Evolutionary conservation across 139 green algal species (phyloP).

Genomic region (Pleodorina starrii): DNA sequence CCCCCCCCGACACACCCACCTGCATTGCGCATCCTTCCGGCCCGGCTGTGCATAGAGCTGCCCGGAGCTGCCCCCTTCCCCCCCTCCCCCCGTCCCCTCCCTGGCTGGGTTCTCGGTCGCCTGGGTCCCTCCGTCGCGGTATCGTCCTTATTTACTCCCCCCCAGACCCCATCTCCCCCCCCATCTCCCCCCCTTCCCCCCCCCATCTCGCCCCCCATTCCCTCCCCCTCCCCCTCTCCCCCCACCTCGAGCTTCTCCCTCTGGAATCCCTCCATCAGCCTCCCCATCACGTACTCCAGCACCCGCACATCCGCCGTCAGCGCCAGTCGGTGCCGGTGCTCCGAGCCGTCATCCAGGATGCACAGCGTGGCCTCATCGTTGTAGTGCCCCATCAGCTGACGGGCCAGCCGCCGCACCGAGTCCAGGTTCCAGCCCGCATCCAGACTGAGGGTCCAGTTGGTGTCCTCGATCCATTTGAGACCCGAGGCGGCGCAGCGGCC

Average conservation of each 20-base stretch:
- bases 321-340: conserved; percentile 92
- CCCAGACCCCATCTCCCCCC: no score
- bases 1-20: no score
- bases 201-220: neutral
- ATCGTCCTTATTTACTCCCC: no score
- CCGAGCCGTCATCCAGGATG: conserved; percentile 86
- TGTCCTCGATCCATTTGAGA: conserved; percentile 84
- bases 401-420: conserved; percentile 50
- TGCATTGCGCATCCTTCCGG: no score
- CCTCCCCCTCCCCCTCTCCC: neutral
- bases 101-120: no score
- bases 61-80: no score
- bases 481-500: conserved; percentile 67
- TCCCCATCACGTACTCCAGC: conserved; percentile 19
- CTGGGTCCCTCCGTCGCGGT: no score
- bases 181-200: neutral
- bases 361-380: conserved; percentile 40
- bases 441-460: conserved; percentile 77
- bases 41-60: no score
- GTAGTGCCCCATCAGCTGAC: conserved; percentile 57
- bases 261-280: conserved; percentile 44
- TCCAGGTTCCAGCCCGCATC: conserved; percentile 85
- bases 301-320: conserved; percentile 64
- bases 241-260: conserved; percentile 57
- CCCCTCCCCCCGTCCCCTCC: no score